Base-by-base conservation (phyloP, 2,329 filamentous ascomycete species). In the Penicillium sp. region DNA sequence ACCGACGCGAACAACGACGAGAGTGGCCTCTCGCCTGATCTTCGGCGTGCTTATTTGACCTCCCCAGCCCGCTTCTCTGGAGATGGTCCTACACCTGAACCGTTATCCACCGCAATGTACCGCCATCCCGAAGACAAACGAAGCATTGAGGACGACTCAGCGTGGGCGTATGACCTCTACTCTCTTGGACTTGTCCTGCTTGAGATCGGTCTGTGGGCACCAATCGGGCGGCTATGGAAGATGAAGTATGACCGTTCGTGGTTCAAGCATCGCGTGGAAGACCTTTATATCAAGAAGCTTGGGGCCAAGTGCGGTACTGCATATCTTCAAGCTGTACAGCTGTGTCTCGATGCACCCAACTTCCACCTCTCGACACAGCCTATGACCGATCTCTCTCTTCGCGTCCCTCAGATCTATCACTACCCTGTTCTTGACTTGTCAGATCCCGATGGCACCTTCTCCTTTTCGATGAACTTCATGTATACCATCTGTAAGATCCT, bases 151-250 rank as follows among this genome's bases (percentile, higher is more conserved):
- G 71, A 72, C 46, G 64, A 65, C 44, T 61, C 62, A 23, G 64
- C 62, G 44, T 75, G 63, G 66, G 67, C 66, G 28, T 74, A 69
- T 57, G 81, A 85, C 58, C 68, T 84, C 14, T 84, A 84, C 61
- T 78, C 79, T 32, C 69, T 85, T 2, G 81, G 80, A 2, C 63
- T 85, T 22, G 72, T 84, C 3, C 65, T 85, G 24, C 69, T 85
- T 24, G 81, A 85, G 56, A 77, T 84, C 50, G 81, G 81, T 4
- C 64, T 84, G 3, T 85, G 81, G 81, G 74, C 76, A 24, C 81
- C 81, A 0, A 69, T 84, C 22, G 76, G 76, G 44, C 77, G 79
- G 46, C 62, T 84, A 16, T 84, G 79, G 77, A 85, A 85, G 58
- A 69, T 76, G 50, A 84, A 83, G 59, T 85, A 85, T 61, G 77